Conservation (phyloP, 2,329 filamentous ascomycete species). For the Colletotrichum abscissum region DNA sequence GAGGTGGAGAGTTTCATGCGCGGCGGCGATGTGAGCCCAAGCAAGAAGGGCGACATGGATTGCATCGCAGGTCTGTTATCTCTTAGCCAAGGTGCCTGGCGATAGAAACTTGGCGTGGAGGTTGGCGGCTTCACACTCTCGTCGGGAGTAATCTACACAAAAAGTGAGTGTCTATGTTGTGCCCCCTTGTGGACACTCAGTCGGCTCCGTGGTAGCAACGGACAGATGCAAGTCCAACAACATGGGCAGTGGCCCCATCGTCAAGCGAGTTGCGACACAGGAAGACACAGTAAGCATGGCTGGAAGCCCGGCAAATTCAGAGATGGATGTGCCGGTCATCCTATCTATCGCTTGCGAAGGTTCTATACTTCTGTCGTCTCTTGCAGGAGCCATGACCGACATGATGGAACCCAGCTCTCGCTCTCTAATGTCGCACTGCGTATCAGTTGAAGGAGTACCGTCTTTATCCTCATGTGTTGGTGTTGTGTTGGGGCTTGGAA, state of each 20-base stretch:
- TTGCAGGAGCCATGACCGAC: neutral
- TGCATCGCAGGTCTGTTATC: conserved; percentile 91
- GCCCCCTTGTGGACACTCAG: neutral
- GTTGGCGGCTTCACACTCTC: conserved; percentile 10
- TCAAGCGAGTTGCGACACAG: neutral
- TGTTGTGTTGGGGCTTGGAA: neutral
- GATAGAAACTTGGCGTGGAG: conserved; percentile 53
- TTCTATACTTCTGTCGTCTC: neutral
- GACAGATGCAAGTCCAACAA: neutral
- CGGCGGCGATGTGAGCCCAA: conserved; percentile 70
- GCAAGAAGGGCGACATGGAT: conserved; percentile 84
- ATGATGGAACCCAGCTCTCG: neutral
- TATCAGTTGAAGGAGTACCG: neutral
- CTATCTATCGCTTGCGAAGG: neutral
- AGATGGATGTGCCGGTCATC: neutral
- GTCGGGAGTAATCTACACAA: neutral
- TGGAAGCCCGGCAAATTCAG: neutral
- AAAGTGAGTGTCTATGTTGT: neutral
- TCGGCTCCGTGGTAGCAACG: neutral
- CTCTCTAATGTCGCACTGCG: neutral
- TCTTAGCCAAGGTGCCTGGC: conserved; percentile 93
- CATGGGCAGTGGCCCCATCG: neutral
- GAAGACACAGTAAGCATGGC: neutral
- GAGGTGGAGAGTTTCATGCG: conserved; percentile 83
- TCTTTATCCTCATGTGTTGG: neutral